Base-by-base conservation (phyloP, 1,284 basidiomycete genomes). In the Cerrena zonata region DNA sequence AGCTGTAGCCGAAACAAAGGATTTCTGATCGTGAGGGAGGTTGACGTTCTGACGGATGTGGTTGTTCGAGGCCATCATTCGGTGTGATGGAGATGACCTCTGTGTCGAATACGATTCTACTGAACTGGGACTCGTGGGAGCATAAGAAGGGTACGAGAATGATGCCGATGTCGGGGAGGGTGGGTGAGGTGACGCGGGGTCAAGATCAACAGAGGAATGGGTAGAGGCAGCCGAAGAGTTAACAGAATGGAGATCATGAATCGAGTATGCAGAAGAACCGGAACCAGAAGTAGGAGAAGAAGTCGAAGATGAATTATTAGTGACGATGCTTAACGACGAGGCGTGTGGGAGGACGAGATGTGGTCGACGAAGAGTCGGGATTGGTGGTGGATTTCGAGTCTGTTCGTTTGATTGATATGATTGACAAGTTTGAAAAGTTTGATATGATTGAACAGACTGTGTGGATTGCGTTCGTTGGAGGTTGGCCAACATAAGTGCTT, bases 391-490 rank as follows among this genome's bases (percentile, higher is more conserved):
- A 25, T 39, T 7, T 34, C 7, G 7, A 7, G 30, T 34, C 30
- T n/a, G n/a, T n/a, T n/a, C n/a, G 25, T 19, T 25, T 46, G 27
- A 18, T 12, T 18, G 48, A 26, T 25, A 23, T 26, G 30, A 22
- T n/a, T n/a, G n/a, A n/a, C n/a, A n/a, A n/a, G n/a, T n/a, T n/a
- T n/a, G n/a, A n/a, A 3, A 3, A n/a, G 34, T 36, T 43, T n/a
- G 47, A 34, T 25, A 15, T 43, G 2, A 15, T 18, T 13, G 23
- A 34, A 18, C 25, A n/a, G n/a, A n/a, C 15, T 45, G 34, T 22
- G 11, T 47, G 56, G 54, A 54, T 34, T 18, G 15, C 55, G n/a
- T n/a, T 53, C 30, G 30, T 45, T 47, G 51, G 52, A 48, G 42
- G 51, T 48, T 40, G 39, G 51, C 37, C 34, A 51, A 41, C 44